A percentile compares a stretch with the other conserved stretches of the same genome.
Evolutionary conservation across 208 protist species (phyloP).

Genomic region (Crithidia thermophila): DNA sequence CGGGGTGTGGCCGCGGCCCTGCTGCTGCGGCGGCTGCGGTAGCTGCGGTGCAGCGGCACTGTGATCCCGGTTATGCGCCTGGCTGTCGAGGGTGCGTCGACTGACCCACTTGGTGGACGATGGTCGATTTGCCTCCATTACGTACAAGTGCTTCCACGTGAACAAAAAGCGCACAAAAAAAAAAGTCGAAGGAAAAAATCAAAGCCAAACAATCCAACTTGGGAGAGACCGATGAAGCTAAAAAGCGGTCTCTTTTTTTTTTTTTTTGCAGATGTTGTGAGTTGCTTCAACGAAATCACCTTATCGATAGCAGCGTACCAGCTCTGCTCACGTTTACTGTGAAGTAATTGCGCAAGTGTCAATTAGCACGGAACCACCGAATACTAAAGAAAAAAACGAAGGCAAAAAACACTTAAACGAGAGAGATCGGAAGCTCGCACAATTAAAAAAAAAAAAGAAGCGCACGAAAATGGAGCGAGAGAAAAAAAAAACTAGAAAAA

Average conservation of each 20-base stretch:
- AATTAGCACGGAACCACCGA: no score
- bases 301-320: no score
- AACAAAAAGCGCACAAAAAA: constrained; percentile 11
- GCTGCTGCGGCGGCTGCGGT: background rate
- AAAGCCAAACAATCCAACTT: no score
- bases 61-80: constrained; percentile 30
- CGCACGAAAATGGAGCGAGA: background rate
- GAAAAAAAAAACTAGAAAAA: background rate
- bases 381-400: constrained; percentile 1
- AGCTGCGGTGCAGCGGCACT: constrained; percentile 7
- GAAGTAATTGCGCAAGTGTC: no score
- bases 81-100: constrained; percentile 31
- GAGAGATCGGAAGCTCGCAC: background rate
- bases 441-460: constrained; percentile 17
- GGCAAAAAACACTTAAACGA: background rate
- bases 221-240: no score
- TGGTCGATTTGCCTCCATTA: constrained; percentile 23
- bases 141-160: background rate
- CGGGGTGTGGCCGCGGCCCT: background rate
- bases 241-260: no score
- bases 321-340: no score
- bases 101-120: constrained; percentile 34
- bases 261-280: no score
- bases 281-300: background rate
- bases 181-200: constrained; percentile 7